Conservation (phyloP, 352 stramenopile species). For the Phytophthora ohioensis region DNA sequence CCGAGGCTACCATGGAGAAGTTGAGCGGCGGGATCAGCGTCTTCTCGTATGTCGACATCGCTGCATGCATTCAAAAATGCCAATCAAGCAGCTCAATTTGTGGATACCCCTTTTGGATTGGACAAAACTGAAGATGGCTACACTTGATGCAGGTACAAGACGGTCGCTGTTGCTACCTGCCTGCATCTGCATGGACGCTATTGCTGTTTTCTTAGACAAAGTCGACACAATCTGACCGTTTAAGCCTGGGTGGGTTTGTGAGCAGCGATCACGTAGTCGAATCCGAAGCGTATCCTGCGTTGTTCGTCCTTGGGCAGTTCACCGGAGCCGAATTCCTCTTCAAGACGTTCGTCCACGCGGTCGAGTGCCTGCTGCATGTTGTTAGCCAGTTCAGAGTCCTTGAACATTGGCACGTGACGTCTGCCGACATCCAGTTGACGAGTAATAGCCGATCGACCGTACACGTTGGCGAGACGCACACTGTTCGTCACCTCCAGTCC, state of each 20-base stretch:
- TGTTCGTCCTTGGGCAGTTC: constrained; percentile 44
- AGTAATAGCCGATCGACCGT: constrained; percentile 82
- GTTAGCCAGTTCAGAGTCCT: constrained; percentile 49
- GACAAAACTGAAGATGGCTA: constrained; percentile 21
- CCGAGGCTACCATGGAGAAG: constrained; percentile 90
- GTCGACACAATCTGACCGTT: background rate
- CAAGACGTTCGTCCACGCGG: constrained; percentile 55
- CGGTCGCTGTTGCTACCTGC: too few species aligned
- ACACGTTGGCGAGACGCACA: constrained; percentile 89
- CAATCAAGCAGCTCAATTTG: constrained; percentile 4
- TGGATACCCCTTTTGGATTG: constrained; percentile 22
- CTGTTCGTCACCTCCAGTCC: constrained; percentile 65
- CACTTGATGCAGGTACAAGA: background rate
- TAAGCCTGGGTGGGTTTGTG: constrained; percentile 28
- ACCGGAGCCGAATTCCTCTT: constrained; percentile 33
- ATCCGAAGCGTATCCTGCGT: constrained; percentile 74
- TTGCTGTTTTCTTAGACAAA: too few species aligned
- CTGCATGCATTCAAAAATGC: background rate
- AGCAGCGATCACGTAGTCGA: constrained; percentile 91
- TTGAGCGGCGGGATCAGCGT: constrained; percentile 91
- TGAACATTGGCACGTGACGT: constrained; percentile 86
- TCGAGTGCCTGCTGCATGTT: constrained; percentile 61
- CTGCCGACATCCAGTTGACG: constrained; percentile 91
- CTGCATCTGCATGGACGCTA: too few species aligned
- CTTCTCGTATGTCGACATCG: constrained; percentile 89